Base-by-base conservation (phyloP, 2,329 filamentous ascomycete genomes). In the Cytospora piceae region DNA sequence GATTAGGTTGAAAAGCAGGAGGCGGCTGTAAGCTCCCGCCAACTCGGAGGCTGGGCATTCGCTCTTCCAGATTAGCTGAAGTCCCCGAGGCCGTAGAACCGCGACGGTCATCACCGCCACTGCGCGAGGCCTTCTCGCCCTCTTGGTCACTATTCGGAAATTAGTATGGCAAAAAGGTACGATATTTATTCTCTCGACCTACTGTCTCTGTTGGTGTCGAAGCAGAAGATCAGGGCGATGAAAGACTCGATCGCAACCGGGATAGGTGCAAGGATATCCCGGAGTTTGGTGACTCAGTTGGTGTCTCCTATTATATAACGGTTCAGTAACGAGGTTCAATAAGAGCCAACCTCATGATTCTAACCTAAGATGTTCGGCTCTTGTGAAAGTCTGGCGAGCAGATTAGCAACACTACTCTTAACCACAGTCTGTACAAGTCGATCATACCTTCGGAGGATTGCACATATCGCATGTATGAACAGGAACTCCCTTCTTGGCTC, bases 341-440 rank as follows among this genome's bases (percentile, higher is more conserved):
- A 54, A 55, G 65, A 5, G 49, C 63, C 46, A 59, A 67, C 9
- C 42, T 17, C n/a, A 9, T 34, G 34, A 39, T 29, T 57, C 73
- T 74, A 70, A 88, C 85, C 85, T 84, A 52, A 88, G 75, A 74
- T 88, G 86, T 71, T 88, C 86, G 34, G 86, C 86, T 71, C 86
- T 79, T 15, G 85, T 87, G 68, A 88, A 88, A 2, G 83, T 87
- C 86, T 88, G 51, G 39, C 60, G 17, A 65, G 57, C 51, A 49
- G 53, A 66, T 76, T 32, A 75, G 71, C 66, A 68, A 37, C 27
- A 27, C 49, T 46, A 46, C 66, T 24, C 14, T 32, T 22, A 24
- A 11, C 22, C 4, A 27, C 24, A 12, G 27, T 4, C 31, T 31
- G 20, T 42, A 17, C 27, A 61, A 14, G 27, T 24, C 29, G 7